These are phyloP conservation scores for Arachis stenosperma DNA, from an alignment of 306 rosid genomes.

Conservation along the genomic window DNA sequence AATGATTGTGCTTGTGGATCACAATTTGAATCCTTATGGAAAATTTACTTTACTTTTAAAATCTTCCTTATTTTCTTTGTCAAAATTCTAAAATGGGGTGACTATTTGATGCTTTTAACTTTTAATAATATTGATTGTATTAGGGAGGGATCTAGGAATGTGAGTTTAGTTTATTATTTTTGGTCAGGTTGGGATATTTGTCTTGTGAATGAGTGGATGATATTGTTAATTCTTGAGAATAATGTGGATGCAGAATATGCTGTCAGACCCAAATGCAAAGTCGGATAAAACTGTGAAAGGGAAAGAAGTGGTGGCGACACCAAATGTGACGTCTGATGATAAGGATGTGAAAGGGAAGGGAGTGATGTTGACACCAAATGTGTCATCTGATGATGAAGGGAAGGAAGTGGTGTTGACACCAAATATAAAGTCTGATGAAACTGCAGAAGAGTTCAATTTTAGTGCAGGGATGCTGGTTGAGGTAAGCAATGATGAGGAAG, in stretches of 20 bases:
- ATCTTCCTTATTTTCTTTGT: too few relatives aligned
- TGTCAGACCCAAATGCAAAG: conserved; percentile 23
- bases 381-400: neutral
- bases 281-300: neutral
- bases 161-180: conserved; percentile 10
- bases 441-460: conserved; percentile 19
- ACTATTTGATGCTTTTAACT: neutral
- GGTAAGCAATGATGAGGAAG: conserved; percentile 72
- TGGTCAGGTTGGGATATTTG: conserved; percentile 11
- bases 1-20: too few relatives aligned
- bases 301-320: neutral
- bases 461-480: conserved; percentile 56
- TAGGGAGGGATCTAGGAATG: conserved; percentile 11
- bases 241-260: conserved; percentile 26
- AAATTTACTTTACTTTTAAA: too few relatives aligned
- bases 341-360: neutral
- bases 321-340: neutral
- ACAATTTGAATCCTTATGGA: too few relatives aligned
- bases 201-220: neutral
- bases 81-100: too few relatives aligned
- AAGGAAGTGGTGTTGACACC: neutral
- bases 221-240: conserved; percentile 13
- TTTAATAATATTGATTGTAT: neutral
- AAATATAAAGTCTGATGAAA: conserved; percentile 6
- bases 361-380: neutral